Evolutionary conservation across 306 rosid species (phyloP), one percentile per base, ranked within the genome.

Genomic region (Lathyrus sativus): DNA sequence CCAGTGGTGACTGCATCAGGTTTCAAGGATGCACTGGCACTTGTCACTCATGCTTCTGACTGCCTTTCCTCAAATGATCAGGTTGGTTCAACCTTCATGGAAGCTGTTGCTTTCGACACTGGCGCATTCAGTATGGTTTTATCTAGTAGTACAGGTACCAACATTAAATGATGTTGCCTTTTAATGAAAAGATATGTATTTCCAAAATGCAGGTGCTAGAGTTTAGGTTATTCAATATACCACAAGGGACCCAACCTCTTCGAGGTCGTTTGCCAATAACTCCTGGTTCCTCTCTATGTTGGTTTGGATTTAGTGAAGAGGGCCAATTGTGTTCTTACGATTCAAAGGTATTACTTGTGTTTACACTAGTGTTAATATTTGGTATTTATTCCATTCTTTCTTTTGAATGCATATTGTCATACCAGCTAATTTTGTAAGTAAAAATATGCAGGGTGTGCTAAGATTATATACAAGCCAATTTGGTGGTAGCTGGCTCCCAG

Each of bases 291-390:
- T 65, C 75, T 74, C 81, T 93, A 51, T 67, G 76, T 35, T 93
- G 97, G 99, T 84, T 93, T 81, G 99, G 99, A 45, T 93, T 88
- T 75, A 87, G 89, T 67, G 99, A 93, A 75, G 96, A 87, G 72
- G 97, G 99, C 38, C 82, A 79, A 69, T 71, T 90, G 70, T 85
- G 95, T 82, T 87, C 95, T 38, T 88, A 81, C n/a, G 99, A 90
- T 77, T 93, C 99, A 55, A 88, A 85, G 93, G 98, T 88, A 84
- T 29, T 62, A 18, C 44, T 61, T 67, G 19, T 35, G 65, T 42
- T 75, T 60, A 46, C 42, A 65, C 6, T 69, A 46, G 58, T 29
- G 12, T 17, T 62, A 28, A 68, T 51, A 26, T 70, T 68, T 58
- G 15, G 7, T 18, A 50, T 69, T 67, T 29, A 18, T 65, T 54